Conservation (phyloP, 2,329 filamentous ascomycete genomes). For the Hansfordia pulvinata region DNA sequence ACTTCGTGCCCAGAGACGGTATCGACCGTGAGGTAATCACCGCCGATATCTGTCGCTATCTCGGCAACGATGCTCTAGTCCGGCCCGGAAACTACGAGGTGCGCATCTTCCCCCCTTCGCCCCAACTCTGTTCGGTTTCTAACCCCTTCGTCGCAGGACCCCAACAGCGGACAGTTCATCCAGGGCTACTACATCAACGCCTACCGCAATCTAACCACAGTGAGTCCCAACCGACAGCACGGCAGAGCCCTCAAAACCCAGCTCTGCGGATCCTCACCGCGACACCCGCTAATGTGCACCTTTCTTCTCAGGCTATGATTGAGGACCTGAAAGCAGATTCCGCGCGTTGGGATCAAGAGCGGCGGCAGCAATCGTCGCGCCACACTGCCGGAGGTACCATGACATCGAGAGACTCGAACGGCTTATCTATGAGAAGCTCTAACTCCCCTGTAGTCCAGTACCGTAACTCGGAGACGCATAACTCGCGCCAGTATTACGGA, state of each 20-base stretch:
- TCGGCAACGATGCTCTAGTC: slow-evolving; percentile 71
- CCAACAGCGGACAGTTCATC: slow-evolving; percentile 43
- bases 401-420: slow-evolving; percentile 34
- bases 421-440: slow-evolving; percentile 37
- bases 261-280: too few relatives aligned
- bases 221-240: slow-evolving; percentile 27
- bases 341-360: slow-evolving; percentile 46
- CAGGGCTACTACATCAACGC: slow-evolving; percentile 67
- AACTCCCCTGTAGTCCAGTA: slow-evolving; percentile 46
- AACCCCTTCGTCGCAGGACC: slow-evolving; percentile 25
- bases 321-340: slow-evolving; percentile 49
- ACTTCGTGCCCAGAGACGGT: slow-evolving; percentile 67
- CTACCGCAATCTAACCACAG: slow-evolving; percentile 66
- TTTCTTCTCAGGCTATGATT: slow-evolving; percentile 40
- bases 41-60: slow-evolving; percentile 71
- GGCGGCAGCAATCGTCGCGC: slow-evolving; percentile 39
- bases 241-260: not conserved
- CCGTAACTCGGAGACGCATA: slow-evolving; percentile 37
- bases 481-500: slow-evolving; percentile 31
- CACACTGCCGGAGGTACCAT: slow-evolving; percentile 43
- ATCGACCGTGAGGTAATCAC: slow-evolving; percentile 78
- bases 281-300: slow-evolving; percentile 8
- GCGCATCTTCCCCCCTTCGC: slow-evolving; percentile 21
- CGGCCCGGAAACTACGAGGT: slow-evolving; percentile 64
- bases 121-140: slow-evolving; percentile 5